Percentiles rank a stretch among this genome's conserved stretches.
Conservation (phyloP, 2,329 filamentous ascomycete genomes). For the Aspergillus phoenicis region DNA sequence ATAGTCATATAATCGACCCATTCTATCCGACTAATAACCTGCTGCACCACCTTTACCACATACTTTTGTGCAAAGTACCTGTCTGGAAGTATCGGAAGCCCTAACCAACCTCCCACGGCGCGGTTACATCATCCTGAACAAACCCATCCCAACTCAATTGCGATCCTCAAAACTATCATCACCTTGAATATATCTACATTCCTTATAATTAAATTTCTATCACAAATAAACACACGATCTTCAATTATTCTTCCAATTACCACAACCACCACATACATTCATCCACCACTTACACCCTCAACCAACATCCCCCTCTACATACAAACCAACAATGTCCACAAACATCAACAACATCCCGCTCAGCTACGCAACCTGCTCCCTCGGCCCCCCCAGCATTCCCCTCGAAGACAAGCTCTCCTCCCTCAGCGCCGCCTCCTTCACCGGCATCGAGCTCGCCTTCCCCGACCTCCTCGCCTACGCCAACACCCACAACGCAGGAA, state of each 20-base stretch:
- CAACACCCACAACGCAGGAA: conserved; percentile 50
- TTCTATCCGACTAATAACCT: no score
- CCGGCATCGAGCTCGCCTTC: conserved; percentile 73
- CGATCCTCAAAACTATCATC: background rate
- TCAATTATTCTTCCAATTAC: background rate
- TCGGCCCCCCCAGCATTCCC: conserved; percentile 40
- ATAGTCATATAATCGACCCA: no score
- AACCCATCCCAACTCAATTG: background rate
- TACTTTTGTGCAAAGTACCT: no score
- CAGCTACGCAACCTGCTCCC: conserved; percentile 49
- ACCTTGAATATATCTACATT: background rate
- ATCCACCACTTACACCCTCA: background rate
- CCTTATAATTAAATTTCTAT: background rate
- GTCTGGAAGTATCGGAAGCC: background rate
- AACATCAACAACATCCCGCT: conserved; percentile 28
- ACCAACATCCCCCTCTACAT: no score
- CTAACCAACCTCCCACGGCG: background rate
- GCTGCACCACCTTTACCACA: no score
- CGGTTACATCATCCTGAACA: background rate
- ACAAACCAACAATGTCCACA: background rate
- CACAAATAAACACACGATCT: no score
- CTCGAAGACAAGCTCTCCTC: conserved; percentile 44
- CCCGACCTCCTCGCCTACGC: conserved; percentile 70
- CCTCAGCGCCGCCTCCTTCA: conserved; percentile 50
- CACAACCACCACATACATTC: background rate